These are phyloP conservation scores for Cryoendolithus antarcticus DNA, from an alignment of 2,329 filamentous ascomycete species.

Conservation along the genomic window DNA sequence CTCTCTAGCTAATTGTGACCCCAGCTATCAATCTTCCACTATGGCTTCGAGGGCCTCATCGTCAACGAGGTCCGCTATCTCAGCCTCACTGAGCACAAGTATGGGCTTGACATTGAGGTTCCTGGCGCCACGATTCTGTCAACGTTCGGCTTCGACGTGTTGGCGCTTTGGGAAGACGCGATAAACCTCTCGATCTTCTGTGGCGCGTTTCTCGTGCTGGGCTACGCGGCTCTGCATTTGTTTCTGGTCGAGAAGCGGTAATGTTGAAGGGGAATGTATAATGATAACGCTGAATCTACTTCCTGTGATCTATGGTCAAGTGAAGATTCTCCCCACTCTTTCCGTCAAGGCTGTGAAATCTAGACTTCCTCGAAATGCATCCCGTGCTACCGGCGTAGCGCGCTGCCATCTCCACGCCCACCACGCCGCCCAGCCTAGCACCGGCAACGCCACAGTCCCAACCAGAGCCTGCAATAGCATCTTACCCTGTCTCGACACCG, in stretches of 20 bases:
- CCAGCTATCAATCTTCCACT: conserved; percentile 90
- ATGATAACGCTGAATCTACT: too few relatives aligned
- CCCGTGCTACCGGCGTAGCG: conserved; percentile 1
- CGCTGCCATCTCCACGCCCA: conserved; percentile 16
- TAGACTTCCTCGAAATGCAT: too few relatives aligned
- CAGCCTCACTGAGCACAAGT: conserved; percentile 84
- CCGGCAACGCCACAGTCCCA: conserved; percentile 32
- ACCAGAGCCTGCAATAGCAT: conserved; percentile 28
- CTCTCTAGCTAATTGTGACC: conserved; percentile 15
- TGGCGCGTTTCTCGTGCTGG: conserved; percentile 69
- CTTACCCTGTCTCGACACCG: conserved; percentile 56
- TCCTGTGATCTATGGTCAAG: conserved; percentile 4
- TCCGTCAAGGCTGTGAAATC: conserved; percentile 3
- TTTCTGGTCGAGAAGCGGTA: conserved; percentile 80
- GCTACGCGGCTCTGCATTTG: conserved; percentile 90
- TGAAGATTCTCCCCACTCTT: conserved; percentile 12
- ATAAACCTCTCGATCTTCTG: conserved; percentile 72
- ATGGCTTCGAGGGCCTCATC: conserved; percentile 88
- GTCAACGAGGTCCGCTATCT: conserved; percentile 93
- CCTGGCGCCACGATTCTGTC: conserved; percentile 88
- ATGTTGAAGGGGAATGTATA: not conserved
- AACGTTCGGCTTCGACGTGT: conserved; percentile 86
- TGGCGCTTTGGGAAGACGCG: conserved; percentile 75
- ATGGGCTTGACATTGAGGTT: conserved; percentile 90
- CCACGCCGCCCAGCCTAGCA: conserved; percentile 14